A percentile compares a stretch with the other conserved stretches of the same genome.
Conservation (phyloP, 345 rosid species). For the Salix koriyanagi region DNA sequence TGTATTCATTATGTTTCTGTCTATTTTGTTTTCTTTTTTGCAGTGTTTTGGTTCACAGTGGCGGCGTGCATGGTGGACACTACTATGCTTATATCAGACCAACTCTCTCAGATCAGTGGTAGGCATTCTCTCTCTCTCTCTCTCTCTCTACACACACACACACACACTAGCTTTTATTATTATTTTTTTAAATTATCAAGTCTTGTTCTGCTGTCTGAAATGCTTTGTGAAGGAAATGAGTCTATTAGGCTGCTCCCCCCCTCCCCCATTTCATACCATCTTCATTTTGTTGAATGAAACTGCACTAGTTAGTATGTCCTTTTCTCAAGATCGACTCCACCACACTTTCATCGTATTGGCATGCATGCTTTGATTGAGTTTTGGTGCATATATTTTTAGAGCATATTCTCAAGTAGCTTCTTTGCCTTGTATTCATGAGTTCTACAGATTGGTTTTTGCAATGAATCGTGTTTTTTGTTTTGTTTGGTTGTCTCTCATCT, state of each 20-base stretch:
- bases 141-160: no score
- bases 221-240: background rate
- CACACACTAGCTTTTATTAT: background rate
- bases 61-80: conserved; percentile 97
- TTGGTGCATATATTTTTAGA: background rate
- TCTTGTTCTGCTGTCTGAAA: background rate
- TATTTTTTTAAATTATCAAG: background rate
- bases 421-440: background rate
- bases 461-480: background rate
- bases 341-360: background rate
- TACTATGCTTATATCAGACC: conserved; percentile 96
- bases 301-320: background rate
- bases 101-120: conserved; percentile 95
- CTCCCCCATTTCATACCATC: background rate
- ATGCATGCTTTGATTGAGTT: background rate
- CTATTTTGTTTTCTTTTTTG: conserved; percentile 9
- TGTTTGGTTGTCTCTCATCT: background rate
- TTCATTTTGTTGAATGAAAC: background rate
- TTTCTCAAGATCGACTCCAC: background rate
- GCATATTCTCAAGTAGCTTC: background rate
- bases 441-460: background rate
- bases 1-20: background rate
- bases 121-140: background rate
- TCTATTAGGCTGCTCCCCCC: background rate
- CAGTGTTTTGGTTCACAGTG: conserved; percentile 98